A percentile compares a stretch with the other conserved stretches of the same genome.
These are phyloP conservation scores for Fusarium vanettenii DNA, from an alignment of 2,329 filamentous ascomycete genomes.

Conservation along the genomic window DNA sequence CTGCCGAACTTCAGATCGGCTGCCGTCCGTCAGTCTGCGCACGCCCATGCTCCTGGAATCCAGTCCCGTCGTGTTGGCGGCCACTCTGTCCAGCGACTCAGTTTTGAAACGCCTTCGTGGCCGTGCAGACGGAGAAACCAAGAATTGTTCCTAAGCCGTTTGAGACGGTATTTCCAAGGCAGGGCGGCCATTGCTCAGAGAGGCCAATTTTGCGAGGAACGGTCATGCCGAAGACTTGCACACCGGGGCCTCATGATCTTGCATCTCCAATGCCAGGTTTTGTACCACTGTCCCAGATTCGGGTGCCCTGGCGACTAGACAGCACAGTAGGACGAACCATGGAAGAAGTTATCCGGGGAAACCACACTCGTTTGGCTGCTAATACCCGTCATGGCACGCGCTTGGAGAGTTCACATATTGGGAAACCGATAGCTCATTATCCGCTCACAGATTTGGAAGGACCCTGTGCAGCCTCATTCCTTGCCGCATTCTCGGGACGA, in stretches of 20 bases:
- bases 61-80: not conserved
- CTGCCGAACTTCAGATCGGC: conserved; percentile 4
- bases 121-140: conserved; percentile 7
- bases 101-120: conserved; percentile 19
- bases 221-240: not conserved
- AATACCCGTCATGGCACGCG: not conserved
- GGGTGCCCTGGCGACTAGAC: not conserved
- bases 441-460: not conserved
- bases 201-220: not conserved
- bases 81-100: not conserved
- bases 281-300: not conserved
- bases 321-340: not conserved
- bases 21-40: not conserved
- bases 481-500: not conserved
- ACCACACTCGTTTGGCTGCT: not conserved
- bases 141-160: not conserved
- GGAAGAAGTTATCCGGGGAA: not conserved
- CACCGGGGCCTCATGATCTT: not conserved
- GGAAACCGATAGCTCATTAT: conserved; percentile 20
- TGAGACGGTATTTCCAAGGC: conserved; percentile 7
- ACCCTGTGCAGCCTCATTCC: conserved; percentile 10
- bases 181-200: not conserved
- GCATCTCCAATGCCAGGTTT: conserved; percentile 2
- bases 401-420: not conserved
- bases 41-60: conserved; percentile 21